These are phyloP conservation scores for Entophlyctis luteolus DNA, from an alignment of 192 early-diverging fungal species.

Conservation along the genomic window DNA sequence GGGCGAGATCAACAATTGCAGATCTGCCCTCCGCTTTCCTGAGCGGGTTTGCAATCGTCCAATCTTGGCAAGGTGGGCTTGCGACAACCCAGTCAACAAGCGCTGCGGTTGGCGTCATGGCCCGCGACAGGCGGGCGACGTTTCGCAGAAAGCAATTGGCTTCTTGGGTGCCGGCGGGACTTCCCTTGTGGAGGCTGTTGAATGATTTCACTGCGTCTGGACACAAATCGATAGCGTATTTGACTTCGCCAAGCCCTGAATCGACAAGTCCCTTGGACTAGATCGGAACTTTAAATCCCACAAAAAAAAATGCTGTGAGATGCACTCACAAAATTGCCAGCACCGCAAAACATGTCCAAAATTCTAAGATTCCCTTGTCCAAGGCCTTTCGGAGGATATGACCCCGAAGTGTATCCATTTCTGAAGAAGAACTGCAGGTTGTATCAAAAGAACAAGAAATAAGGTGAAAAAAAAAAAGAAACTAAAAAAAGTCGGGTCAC, in stretches of 20 bases:
- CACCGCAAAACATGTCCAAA: conserved; percentile 8
- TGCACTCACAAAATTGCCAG: conserved; percentile 8
- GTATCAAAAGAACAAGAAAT: background rate
- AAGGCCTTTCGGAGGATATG: conserved; percentile 10
- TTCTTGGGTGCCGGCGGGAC: background rate
- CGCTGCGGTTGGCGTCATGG: background rate
- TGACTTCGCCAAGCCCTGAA: background rate
- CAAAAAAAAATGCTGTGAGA: background rate
- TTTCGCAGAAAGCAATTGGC: background rate
- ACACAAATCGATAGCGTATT: background rate
- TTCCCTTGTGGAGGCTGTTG: conserved; percentile 2
- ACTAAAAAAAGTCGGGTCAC: background rate
- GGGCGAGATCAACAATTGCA: background rate
- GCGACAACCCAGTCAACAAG: background rate
- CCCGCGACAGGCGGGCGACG: background rate
- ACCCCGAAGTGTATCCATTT: background rate
- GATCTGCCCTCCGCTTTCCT: conserved; percentile 1
- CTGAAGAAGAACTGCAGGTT: background rate
- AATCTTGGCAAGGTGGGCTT: conserved; percentile 15
- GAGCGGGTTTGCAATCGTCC: background rate
- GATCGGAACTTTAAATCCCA: background rate
- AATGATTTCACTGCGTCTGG: background rate
- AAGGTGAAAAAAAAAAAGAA: background rate
- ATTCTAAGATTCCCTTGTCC: background rate
- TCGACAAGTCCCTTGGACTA: conserved; percentile 12